Base-by-base conservation (phyloP, 2,329 filamentous ascomycete species). In the Cryphonectria radicalis region DNA sequence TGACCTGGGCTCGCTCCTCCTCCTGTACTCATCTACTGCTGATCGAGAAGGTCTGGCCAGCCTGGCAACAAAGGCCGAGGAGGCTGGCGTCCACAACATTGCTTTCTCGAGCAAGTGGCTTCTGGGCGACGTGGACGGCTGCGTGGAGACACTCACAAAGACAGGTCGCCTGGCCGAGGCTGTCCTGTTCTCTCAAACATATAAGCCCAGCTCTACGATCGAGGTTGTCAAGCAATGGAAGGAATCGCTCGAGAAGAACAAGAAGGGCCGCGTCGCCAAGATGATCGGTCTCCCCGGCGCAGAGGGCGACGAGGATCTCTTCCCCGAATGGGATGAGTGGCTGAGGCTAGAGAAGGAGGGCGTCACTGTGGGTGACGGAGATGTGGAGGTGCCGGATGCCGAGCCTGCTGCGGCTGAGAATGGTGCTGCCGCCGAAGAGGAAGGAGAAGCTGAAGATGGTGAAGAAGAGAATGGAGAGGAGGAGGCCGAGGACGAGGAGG, bases 311-410 rank as follows among this genome's bases (percentile, higher is more conserved):
- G 92, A 92, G 57, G 95, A 97, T 3, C 87, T 99, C 76, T 99
- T 99, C 83, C 95, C 95, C 0, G 94, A 98, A 78, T 99, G 96
- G 96, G 93, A 97, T 5, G 92, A 96, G 81, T 98, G 93, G 85
- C 79, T 98, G 76, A 87, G 88, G 78, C 80, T 97, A 73, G 96
- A 98, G 84, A 88, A 87, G 72, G 91, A 94, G 76, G 92, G 92
- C 3, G 86, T 85, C 4, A 79, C 82, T 72, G 79, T 78, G 74
- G 77, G 82, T 7, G 76, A 76, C 19, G 74, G 65, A 7, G 74
- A 75, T 40, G 72, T 70, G 19, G 75, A 74, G 57, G 74, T 70
- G 65, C 70, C 63, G 35, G 75, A 76, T 55, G 78, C 75, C n/a
- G 76, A 74, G 32, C 76, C 76, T 1, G 76, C 68, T 5, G 75